These are phyloP conservation scores for Penicillium soppii DNA, from an alignment of 495 filamentous ascomycete species.

Conservation along the genomic window DNA sequence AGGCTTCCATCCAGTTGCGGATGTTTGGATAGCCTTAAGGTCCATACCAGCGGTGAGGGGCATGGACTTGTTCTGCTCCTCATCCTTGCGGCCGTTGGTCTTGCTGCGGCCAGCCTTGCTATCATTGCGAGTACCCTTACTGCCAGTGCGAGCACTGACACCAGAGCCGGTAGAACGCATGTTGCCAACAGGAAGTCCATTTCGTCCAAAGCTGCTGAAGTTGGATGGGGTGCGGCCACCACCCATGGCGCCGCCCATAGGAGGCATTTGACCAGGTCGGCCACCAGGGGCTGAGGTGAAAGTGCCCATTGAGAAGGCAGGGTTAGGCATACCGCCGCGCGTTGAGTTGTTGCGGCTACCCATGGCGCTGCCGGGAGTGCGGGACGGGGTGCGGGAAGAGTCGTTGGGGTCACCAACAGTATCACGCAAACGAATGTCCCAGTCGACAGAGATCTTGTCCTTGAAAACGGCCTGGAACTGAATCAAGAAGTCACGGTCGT, in stretches of 20 bases:
- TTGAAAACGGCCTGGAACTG: constrained; percentile 94
- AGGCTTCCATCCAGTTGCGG: constrained; percentile 86
- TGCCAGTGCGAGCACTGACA: constrained; percentile 35
- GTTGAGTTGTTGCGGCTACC: constrained; percentile 47
- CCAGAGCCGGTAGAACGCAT: constrained; percentile 14
- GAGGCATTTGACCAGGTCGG: constrained; percentile 3
- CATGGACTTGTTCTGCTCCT: constrained; percentile 74
- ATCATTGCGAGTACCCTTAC: constrained; percentile 48
- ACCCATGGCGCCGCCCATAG: constrained; percentile 2
- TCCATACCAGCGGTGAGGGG: constrained; percentile 80
- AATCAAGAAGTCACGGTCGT: constrained; percentile 93
- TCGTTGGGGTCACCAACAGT: constrained; percentile 76
- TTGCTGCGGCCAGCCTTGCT: constrained; percentile 50
- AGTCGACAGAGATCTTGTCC: constrained; percentile 91
- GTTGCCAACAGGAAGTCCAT: constrained; percentile 20
- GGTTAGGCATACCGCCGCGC: constrained; percentile 62
- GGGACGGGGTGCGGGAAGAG: constrained; percentile 65
- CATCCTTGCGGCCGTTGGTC: constrained; percentile 53
- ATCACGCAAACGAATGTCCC: constrained; percentile 80
- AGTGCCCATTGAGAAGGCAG: constrained; percentile 42
- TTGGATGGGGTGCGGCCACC: background rate
- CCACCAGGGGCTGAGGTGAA: background rate
- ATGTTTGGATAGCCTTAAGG: constrained; percentile 71
- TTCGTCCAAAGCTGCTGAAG: constrained; percentile 1
- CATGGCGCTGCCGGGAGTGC: constrained; percentile 63